Percentiles rank a stretch among this genome's conserved stretches.
Conservation (phyloP, 176 grass and related monocot genomes). For the Cenchrus purpureus region DNA sequence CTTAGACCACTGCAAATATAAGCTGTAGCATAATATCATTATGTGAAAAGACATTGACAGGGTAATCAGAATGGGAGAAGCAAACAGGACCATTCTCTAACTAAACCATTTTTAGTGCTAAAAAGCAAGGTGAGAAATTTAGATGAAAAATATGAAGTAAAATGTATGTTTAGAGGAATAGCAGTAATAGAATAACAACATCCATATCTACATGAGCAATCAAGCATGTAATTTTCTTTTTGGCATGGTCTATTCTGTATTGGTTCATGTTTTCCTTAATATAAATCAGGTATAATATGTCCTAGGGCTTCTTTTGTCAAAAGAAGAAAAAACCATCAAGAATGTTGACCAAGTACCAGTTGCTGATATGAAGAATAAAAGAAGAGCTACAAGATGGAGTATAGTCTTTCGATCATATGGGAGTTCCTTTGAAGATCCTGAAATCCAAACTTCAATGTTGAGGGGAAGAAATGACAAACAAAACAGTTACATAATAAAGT, state of each 20-base stretch:
- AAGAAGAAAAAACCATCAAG: not conserved
- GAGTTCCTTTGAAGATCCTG: conserved; percentile 74
- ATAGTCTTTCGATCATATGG: conserved; percentile 63
- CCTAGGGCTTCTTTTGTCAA: too few species aligned
- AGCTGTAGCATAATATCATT: not conserved
- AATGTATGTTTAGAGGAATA: not conserved
- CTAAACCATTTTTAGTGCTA: not conserved
- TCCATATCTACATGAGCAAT: conserved; percentile 6
- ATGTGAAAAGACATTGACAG: not conserved
- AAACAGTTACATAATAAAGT: conserved; percentile 17
- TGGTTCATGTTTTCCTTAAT: too few species aligned
- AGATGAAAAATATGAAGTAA: not conserved
- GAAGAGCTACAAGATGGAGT: conserved; percentile 55
- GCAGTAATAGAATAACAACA: not conserved
- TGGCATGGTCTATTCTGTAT: too few species aligned
- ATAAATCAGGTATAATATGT: too few species aligned
- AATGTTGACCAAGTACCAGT: conserved; percentile 43
- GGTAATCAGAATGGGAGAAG: not conserved
- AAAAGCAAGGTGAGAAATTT: conserved; percentile 19
- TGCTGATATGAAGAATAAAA: conserved; percentile 60
- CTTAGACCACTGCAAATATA: conserved; percentile 3
- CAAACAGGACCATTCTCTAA: not conserved
- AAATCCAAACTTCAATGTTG: conserved; percentile 38
- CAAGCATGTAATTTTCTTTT: conserved; percentile 1
- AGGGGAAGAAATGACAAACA: not conserved